phyloP scores from a whole-genome alignment of 164 flowering plant genomes.

The Aristolochia californica region DNA sequence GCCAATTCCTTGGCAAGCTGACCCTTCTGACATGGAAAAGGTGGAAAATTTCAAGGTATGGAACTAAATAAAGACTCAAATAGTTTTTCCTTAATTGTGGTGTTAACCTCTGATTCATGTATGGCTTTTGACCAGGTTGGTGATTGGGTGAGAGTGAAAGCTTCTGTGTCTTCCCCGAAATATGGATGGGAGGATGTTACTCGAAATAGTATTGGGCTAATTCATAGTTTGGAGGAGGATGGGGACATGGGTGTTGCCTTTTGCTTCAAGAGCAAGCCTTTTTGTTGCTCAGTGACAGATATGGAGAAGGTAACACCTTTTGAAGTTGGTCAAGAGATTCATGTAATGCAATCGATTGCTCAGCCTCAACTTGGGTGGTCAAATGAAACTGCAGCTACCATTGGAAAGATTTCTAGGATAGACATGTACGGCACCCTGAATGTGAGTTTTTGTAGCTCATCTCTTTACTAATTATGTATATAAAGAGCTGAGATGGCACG shows the following conservation, averaged over 20 bases:
- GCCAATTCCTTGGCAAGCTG: constrained; percentile 95
- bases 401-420: constrained; percentile 76
- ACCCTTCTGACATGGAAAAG: constrained; percentile 99
- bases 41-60: constrained; percentile 89
- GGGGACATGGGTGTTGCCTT: constrained; percentile 94
- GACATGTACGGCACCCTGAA: constrained; percentile 96
- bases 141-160: constrained; percentile 92
- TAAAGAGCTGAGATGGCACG: too few species aligned
- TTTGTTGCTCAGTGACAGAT: constrained; percentile 87
- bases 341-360: constrained; percentile 56
- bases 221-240: constrained; percentile 94
- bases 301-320: constrained; percentile 82
- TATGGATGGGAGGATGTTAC: constrained; percentile 98
- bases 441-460: constrained; percentile 34
- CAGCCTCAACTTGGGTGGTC: constrained; percentile 99
- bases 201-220: constrained; percentile 71
- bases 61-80: neutral
- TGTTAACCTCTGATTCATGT: too few species aligned
- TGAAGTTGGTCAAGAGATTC: constrained; percentile 90
- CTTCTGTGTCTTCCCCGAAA: constrained; percentile 90
- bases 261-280: constrained; percentile 95
- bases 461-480: neutral
- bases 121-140: constrained; percentile 50
- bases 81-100: neutral
- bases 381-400: constrained; percentile 76